A percentile compares a stretch with the other conserved stretches of the same genome.
phyloP scores from a whole-genome alignment of 495 filamentous ascomycete genomes.

The Opeltia flavorubescens region DNA sequence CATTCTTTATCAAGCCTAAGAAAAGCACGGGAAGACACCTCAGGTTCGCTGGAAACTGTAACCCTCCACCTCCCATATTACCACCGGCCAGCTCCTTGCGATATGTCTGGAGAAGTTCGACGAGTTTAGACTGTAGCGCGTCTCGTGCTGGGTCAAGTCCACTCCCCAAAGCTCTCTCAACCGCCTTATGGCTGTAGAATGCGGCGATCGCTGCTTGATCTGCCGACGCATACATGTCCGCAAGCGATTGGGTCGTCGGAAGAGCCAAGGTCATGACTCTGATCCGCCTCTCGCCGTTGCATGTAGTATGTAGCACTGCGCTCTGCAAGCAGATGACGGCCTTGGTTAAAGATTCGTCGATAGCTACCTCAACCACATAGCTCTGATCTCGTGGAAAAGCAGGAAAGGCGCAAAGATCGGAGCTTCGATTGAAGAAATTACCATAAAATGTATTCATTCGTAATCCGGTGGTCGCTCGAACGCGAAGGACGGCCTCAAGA shows the following conservation, averaged over 20 bases:
- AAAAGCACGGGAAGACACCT: conserved; percentile 80
- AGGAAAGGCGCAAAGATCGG: conserved; percentile 93
- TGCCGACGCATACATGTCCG: conserved; percentile 86
- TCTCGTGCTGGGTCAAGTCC: conserved; percentile 86
- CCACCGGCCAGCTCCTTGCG: conserved; percentile 93
- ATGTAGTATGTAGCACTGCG: conserved; percentile 94
- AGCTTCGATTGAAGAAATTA: conserved; percentile 97
- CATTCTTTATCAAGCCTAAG: conserved; percentile 87
- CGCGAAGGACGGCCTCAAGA: conserved; percentile 87
- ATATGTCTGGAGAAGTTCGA: conserved; percentile 90
- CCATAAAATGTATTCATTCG: conserved; percentile 98
- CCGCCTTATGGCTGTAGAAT: conserved; percentile 95
- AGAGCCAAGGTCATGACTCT: conserved; percentile 86
- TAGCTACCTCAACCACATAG: conserved; percentile 98
- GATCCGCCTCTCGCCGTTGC: conserved; percentile 91
- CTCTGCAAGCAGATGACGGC: conserved; percentile 89
- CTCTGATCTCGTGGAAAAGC: conserved; percentile 94
- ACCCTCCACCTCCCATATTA: conserved; percentile 78
- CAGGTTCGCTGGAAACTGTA: conserved; percentile 90
- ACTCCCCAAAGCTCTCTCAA: conserved; percentile 72
- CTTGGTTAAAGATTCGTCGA: conserved; percentile 88
- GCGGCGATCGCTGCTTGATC: conserved; percentile 86
- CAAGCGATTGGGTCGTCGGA: conserved; percentile 78
- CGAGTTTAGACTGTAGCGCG: conserved; percentile 72
- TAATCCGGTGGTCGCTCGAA: conserved; percentile 85